These are phyloP conservation scores for Berkeleyomyces basicola DNA, from an alignment of 2,329 filamentous ascomycete species.

Conservation along the genomic window DNA sequence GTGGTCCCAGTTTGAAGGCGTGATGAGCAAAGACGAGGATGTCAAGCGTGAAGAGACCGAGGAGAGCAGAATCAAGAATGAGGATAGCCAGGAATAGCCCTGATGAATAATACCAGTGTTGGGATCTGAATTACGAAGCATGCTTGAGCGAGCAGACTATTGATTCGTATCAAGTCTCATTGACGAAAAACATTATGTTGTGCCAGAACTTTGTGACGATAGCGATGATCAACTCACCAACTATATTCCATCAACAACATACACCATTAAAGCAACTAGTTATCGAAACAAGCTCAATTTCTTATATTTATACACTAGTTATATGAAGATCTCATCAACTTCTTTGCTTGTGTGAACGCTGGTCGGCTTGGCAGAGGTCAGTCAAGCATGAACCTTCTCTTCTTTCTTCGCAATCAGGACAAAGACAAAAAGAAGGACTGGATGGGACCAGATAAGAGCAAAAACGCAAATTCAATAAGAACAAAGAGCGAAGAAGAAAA, in stretches of 20 bases:
- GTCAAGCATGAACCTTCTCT: background rate
- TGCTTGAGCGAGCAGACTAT: background rate
- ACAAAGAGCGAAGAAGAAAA: constrained; percentile 19
- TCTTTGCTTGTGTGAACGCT: background rate
- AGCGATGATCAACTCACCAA: too few relatives aligned
- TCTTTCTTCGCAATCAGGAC: background rate
- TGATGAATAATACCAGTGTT: constrained; percentile 2
- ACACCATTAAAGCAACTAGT: too few relatives aligned
- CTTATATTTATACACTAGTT: background rate
- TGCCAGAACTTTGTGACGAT: background rate
- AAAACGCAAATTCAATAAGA: constrained; percentile 15
- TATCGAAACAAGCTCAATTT: background rate
- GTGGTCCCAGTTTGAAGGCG: constrained; percentile 93
- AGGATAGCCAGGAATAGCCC: constrained; percentile 13
- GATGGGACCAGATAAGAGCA: constrained; percentile 11
- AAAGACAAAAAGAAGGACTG: constrained; percentile 2
- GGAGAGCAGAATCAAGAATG: constrained; percentile 13
- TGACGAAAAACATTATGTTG: background rate
- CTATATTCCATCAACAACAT: too few relatives aligned
- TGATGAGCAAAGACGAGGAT: constrained; percentile 58
- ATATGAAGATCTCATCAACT: background rate
- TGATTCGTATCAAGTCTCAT: background rate
- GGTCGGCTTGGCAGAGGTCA: background rate
- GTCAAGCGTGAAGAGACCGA: constrained; percentile 14
- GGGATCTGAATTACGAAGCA: background rate